Evolutionary conservation across 805 yeast genomes (phyloP), one percentile per base, ranked within the genome.

Genomic region (Kodamaea laetipori): DNA sequence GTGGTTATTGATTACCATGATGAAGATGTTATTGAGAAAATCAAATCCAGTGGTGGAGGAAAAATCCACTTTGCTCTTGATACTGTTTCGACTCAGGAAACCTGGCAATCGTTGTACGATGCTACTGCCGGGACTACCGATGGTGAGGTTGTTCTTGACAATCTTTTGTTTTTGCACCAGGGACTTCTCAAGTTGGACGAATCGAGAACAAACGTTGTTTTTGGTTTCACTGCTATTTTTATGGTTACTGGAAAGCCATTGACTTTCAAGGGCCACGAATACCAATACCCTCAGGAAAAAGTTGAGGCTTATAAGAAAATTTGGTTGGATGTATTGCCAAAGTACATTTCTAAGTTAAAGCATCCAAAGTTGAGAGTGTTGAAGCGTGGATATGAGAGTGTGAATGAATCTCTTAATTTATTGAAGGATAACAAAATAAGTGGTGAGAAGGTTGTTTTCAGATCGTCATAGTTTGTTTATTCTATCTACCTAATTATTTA

Each of bases 361-460:
- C 45, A 48, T 11, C 33, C 51, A 3, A 35, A 32, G 23, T 41
- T 47, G 39, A 37, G 24, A 27, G 44, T 42, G 9, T 41, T 47
- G 37, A 23, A 23, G 19, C 31, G 32, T 6, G 51, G 51, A 2
- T 45, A 45, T 26, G 46, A 45, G 27, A 27, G 42, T 13, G 43
- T 48, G 9, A 66, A 70, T 36, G 67, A 67, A 43, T 77, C 72
- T 12, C 54, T 73, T n/a, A 50, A 50, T 4, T 51, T 73, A 47
- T 54, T 72, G 37, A 55, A 55, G 44, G 54, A 61, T 7, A 61
- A 63, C 42, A 67, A 72, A 49, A 74, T 73, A 10, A 61, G 69
- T 44, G 76, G 64, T 36, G 69, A 66, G 47, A 77, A 76, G 55
- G 49, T 75, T 43, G 76, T 76, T 8, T 66, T 71, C 48, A 60